phyloP scores from a whole-genome alignment of 306 rosid species.

The Fragaria ananassa region DNA sequence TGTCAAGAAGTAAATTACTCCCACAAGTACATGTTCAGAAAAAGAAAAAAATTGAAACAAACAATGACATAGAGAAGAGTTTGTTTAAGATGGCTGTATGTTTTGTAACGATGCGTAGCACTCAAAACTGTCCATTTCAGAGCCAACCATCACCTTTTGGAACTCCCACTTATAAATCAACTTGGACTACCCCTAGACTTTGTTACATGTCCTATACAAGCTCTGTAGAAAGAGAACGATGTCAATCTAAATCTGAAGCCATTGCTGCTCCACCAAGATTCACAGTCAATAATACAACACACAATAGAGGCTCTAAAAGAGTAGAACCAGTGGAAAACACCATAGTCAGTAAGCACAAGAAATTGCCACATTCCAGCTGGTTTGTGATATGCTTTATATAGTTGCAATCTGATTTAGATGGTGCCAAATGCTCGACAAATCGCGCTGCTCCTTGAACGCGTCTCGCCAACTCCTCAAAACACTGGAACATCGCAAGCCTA shows the following conservation, averaged over 20 bases:
- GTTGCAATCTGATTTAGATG: no score
- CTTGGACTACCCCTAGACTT: constrained; percentile 56
- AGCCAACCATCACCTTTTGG: constrained; percentile 66
- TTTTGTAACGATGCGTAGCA: constrained; percentile 15
- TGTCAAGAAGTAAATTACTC: no score
- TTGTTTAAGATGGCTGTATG: no score
- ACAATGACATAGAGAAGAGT: no score
- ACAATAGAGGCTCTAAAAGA: constrained; percentile 58
- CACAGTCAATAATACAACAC: constrained; percentile 40
- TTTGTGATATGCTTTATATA: no score
- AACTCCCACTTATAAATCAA: constrained; percentile 55
- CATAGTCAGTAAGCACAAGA: constrained; percentile 22
- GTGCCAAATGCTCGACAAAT: no score
- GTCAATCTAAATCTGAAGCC: constrained; percentile 29
- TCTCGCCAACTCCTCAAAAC: no score
- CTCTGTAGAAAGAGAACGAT: constrained; percentile 56
- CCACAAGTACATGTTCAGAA: no score
- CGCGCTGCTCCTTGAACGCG: no score
- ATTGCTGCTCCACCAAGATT: constrained; percentile 32
- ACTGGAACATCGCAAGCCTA: no score
- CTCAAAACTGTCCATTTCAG: constrained; percentile 60
- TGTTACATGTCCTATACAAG: constrained; percentile 64
- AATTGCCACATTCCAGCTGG: no score
- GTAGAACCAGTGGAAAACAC: constrained; percentile 39
- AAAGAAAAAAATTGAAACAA: no score